These are phyloP conservation scores for Rutidosis leptorrhynchoides DNA, from an alignment of 129 eudicot species.

Conservation along the genomic window DNA sequence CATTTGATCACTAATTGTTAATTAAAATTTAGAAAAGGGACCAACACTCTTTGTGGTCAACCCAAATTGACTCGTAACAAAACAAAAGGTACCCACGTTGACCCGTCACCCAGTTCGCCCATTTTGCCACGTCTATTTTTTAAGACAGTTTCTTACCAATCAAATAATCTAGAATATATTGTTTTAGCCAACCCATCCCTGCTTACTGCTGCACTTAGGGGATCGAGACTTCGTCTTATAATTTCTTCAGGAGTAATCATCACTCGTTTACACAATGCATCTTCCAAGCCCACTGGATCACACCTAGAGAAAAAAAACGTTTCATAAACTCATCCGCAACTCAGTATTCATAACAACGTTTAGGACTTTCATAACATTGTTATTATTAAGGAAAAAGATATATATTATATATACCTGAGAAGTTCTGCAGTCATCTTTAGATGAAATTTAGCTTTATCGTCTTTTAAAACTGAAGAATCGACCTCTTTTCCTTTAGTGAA, in stretches of 20 bases:
- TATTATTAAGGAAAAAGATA: conserved; percentile 11
- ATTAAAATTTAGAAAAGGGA: too few relatives aligned
- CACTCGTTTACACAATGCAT: conserved; percentile 91
- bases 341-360: conserved; percentile 6
- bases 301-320: conserved; percentile 68
- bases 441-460: conserved; percentile 86
- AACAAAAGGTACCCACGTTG: not conserved
- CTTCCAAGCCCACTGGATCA: conserved; percentile 78
- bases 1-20: conserved; percentile 5
- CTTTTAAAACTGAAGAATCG: conserved; percentile 86
- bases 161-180: conserved; percentile 84
- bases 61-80: not conserved
- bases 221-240: conserved; percentile 92
- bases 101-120: conserved; percentile 12
- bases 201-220: conserved; percentile 87
- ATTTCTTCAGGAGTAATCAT: conserved; percentile 99
- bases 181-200: conserved; percentile 99
- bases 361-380: not conserved
- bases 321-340: conserved; percentile 12
- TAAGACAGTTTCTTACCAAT: conserved; percentile 64
- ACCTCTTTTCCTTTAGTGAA: conserved; percentile 85
- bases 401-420: conserved; percentile 71
- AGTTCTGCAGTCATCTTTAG: conserved; percentile 84
- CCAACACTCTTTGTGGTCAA: not conserved
- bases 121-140: too few relatives aligned